These are phyloP conservation scores for Cytospora chrysosperma DNA, from an alignment of 2,329 filamentous ascomycete genomes.

Conservation along the genomic window DNA sequence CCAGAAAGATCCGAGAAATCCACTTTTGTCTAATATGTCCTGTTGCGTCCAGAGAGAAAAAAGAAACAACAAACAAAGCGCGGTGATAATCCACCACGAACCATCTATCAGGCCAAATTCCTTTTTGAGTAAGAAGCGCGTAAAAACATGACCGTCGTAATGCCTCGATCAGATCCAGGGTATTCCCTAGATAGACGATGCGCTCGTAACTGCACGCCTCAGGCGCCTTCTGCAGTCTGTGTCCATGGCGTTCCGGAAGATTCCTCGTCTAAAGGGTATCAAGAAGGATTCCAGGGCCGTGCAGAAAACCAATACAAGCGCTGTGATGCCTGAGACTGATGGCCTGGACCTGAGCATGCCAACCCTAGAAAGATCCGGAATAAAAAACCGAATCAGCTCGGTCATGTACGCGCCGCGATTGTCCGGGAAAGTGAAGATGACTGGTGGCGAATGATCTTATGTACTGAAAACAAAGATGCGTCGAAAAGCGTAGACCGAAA, in stretches of 20 bases:
- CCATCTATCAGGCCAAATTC: conserved; percentile 40
- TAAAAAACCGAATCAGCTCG: conserved; percentile 29
- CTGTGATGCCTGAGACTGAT: conserved; percentile 37
- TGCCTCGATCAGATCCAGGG: conserved; percentile 36
- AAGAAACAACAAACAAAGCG: conserved; percentile 27
- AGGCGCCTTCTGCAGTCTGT: conserved; percentile 31
- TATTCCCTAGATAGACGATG: conserved; percentile 29
- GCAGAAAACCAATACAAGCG: conserved; percentile 38
- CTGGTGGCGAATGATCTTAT: conserved; percentile 39
- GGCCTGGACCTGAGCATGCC: conserved; percentile 36
- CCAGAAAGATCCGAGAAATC: conserved; percentile 61
- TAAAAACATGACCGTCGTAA: conserved; percentile 42
- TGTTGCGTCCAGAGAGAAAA: conserved; percentile 30
- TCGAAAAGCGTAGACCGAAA: conserved; percentile 28
- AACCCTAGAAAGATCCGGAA: conserved; percentile 33
- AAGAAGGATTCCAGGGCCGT: conserved; percentile 36
- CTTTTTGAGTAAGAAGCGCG: conserved; percentile 36
- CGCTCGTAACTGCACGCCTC: conserved; percentile 32
- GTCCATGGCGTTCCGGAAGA: conserved; percentile 31
- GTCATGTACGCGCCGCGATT: conserved; percentile 40
- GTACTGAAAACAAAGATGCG: conserved; percentile 29
- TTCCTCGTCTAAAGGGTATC: conserved; percentile 41
- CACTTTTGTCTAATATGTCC: conserved; percentile 62
- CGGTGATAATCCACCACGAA: conserved; percentile 34
- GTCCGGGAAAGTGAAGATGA: conserved; percentile 32